A percentile compares a stretch with the other conserved stretches of the same genome.
Evolutionary conservation across 2,329 filamentous ascomycete species (phyloP).

Genomic region (Drechslerella dactyloides): DNA sequence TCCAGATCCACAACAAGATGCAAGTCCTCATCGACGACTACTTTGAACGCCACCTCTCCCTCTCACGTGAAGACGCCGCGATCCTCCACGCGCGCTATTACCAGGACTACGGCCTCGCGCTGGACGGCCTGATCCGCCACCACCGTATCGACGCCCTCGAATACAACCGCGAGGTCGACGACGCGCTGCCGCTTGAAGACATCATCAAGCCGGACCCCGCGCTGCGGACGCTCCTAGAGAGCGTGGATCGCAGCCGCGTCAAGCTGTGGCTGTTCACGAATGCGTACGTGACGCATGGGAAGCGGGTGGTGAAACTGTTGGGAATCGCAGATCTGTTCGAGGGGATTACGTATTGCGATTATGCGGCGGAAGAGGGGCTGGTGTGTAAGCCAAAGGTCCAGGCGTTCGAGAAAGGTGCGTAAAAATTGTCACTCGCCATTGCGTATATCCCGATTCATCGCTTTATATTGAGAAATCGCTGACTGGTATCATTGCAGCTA

Average conservation of each 20-base stretch:
- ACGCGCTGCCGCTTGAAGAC: constrained; percentile 84
- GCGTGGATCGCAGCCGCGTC: constrained; percentile 80
- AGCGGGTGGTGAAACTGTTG: constrained; percentile 79
- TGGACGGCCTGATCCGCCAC: constrained; percentile 89
- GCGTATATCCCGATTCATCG: too few relatives aligned
- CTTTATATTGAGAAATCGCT: too few relatives aligned
- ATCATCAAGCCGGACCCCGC: constrained; percentile 80
- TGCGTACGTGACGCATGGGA: constrained; percentile 87
- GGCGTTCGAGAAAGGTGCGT: constrained; percentile 74
- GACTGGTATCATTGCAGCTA: constrained; percentile 62
- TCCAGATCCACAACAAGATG: constrained; percentile 86
- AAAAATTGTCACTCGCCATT: too few relatives aligned
- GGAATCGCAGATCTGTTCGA: constrained; percentile 89
- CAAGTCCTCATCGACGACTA: constrained; percentile 72
- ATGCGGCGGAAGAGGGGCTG: constrained; percentile 69
- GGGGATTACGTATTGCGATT: constrained; percentile 84
- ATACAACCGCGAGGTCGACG: constrained; percentile 93
- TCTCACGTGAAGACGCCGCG: constrained; percentile 78
- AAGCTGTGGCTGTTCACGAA: constrained; percentile 95
- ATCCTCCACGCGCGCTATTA: constrained; percentile 91
- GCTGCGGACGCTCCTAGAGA: constrained; percentile 76
- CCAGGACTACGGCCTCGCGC: constrained; percentile 92
- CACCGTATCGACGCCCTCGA: constrained; percentile 94
- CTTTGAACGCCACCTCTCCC: constrained; percentile 58
- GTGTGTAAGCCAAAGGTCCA: constrained; percentile 83